Base-by-base conservation (phyloP, 2,329 filamentous ascomycete species). In the Colletotrichum sp. region DNA sequence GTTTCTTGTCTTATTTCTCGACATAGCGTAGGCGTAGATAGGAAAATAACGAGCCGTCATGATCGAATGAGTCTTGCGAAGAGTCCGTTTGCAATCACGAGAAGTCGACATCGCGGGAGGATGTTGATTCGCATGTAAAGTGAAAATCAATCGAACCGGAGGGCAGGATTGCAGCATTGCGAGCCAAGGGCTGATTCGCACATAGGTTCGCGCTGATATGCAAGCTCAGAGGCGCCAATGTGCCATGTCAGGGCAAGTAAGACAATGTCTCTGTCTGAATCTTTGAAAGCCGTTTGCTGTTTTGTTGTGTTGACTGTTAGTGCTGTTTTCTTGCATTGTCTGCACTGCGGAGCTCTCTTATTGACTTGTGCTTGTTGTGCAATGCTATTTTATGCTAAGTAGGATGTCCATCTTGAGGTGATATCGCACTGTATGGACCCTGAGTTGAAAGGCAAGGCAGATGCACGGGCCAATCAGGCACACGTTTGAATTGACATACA, bases 21-120 rank as follows among this genome's bases (percentile, higher is more conserved):
- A 74, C 70, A 76, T 74, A 76, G 74, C 74, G 74, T 69, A 74
- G 74, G 74, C 74, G 74, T 76, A 76, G 59, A 74, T 44, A 74
- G 70, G 70, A 18, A 32, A 66, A 26, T 60, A 52, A 55, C 10
- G 63, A 75, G 67, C n/a, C 21, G n/a, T 65, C 21, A 34, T 24
- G 49, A 52, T 44, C 55, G 49, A 71, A 15, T 15, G 64, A 18
- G 18, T 9, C 32, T 67, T 13, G 21, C 39, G 49, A 21, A 52
- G 18, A 13, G n/a, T 21, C 10, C 44, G n/a, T 52, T 52, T 52
- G 44, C 44, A 52, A 21, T 13, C 44, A 52, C 44, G 44, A 52
- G 44, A 52, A 12, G 44, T 21, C 44, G n/a, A 52, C 44, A 52
- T 52, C 6, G 44, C 44, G 44, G n/a, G 44, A 52, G 44, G 44